Evolutionary conservation across 305 asterid species (phyloP), one percentile per base, ranked within the genome.

Genomic region (Petunia hybrid): DNA sequence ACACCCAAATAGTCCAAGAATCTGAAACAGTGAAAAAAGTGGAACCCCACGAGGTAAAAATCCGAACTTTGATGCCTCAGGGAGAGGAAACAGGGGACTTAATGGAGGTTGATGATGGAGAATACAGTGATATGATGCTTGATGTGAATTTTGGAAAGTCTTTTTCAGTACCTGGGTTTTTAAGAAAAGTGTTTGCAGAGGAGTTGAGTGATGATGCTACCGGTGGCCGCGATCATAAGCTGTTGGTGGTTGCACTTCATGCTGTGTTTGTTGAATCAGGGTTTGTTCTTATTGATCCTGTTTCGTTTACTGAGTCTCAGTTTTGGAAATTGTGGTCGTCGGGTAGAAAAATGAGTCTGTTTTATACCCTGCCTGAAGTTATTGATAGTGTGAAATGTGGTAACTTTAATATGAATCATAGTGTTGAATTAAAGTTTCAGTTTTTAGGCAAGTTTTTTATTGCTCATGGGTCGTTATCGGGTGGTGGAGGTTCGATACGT

Each of bases 221-320:
- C 53, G 67, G 84, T 22, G 91, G 93, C 6, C 86, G 84, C 70
- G 82, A 85, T 60, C 97, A 90, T 87, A 89, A 89, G 82, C 79
- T 96, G 78, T 75, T 91, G 63, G 88, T 89, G n/a, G 85, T 87
- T 77, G 98, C 98, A 2, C 74, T 94, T 71, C 98, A 94, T 57
- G 97, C 97, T 3, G 98, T 96, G 41, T 81, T 96, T 79, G 69
- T 90, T 78, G 98, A 92, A 79, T 88, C 98, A 0, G 98, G 97
- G 4, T 93, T 96, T 81, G 88, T 92, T 8, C 88, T 88, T n/a
- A 90, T 88, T 75, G 95, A 94, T 48, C 85, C 82, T 83, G 78
- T 85, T 62, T 68, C 79, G 3, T 84, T 85, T 59, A 67, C 39
- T 63, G 86, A 83, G 41, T 82, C 82, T 55, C 89, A 69, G 40